Evolutionary conservation across 2,329 filamentous ascomycete species (phyloP), one percentile per base, ranked within the genome.

Genomic region (Nemania sp.): DNA sequence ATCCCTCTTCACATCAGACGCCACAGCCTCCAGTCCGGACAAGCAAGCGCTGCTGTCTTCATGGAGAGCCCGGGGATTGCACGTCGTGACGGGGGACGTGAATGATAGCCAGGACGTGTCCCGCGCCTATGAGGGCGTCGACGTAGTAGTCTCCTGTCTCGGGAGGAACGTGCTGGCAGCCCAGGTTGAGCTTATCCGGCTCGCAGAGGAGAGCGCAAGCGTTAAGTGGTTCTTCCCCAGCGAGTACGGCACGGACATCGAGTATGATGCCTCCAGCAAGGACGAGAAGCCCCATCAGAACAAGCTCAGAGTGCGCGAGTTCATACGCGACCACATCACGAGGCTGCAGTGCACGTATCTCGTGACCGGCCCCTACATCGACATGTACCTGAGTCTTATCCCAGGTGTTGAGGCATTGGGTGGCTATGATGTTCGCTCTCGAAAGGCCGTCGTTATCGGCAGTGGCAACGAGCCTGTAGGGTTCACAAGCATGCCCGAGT

Each of bases 401-500:
- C 71, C 76, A 6, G 74, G 72, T 0, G 68, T 76, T 2, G 71
- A 52, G 70, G 21, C 76, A 35, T 73, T 78, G 0, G 88, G 89
- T 2, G 81, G 81, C 0, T 92, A 85, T 67, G 82, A 91, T 68
- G 76, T 83, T 1, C 75, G 77, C 60, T 76, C 69, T 2, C 87
- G 82, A 69, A 83, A 78, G 58, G 89, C 89, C 0, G 77, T 83
- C 2, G 69, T 92, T 13, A 69, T 91, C 18, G 88, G 83, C 2
- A 83, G 83, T 63, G 88, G 87, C 0, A 76, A 86, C 39, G 86
- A 81, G 18, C 81, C 77, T 61, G 80, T 91, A 62, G 87, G 86
- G 37, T 83, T 92, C 67, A 91, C 87, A 2, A 89, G 86, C 2
- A 90, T 90, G 85, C 77, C 79, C 20, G 90, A 92, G 87, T 89